Conservation (phyloP, 179 eudicot genomes). For the Carnegiea gigantea region DNA sequence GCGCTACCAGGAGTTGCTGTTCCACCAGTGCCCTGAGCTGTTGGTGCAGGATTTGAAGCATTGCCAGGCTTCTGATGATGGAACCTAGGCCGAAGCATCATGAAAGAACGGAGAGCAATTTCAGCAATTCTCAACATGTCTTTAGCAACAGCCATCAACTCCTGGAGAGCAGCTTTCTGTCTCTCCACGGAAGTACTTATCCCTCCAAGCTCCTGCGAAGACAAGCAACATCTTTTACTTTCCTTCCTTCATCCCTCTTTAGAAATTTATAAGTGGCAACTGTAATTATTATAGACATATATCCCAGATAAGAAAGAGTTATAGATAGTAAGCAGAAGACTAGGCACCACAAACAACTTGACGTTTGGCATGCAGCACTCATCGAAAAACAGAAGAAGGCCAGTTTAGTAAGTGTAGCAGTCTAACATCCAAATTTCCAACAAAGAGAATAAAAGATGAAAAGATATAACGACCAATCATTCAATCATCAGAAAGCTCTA, state of each 20-base stretch:
- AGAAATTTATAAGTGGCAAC: background rate
- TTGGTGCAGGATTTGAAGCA: conserved; percentile 46
- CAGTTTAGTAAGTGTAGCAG: background rate
- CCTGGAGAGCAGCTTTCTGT: conserved; percentile 73
- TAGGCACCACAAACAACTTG: background rate
- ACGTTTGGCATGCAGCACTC: background rate
- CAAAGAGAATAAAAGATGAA: background rate
- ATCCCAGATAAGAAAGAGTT: background rate
- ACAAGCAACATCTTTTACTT: background rate
- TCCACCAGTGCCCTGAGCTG: conserved; percentile 57
- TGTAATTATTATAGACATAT: background rate
- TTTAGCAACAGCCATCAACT: conserved; percentile 67
- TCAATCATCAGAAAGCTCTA: background rate
- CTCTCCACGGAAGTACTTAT: conserved; percentile 79
- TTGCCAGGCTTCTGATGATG: conserved; percentile 57
- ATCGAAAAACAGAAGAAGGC: background rate
- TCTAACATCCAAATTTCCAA: background rate
- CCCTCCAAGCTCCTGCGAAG: conserved; percentile 85
- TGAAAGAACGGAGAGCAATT: conserved; percentile 82
- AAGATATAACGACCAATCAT: background rate
- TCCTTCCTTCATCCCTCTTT: background rate
- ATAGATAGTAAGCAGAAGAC: background rate
- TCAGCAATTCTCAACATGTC: conserved; percentile 88
- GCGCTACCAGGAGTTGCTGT: conserved; percentile 32
- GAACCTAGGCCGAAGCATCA: conserved; percentile 90